Evolutionary conservation across 495 filamentous ascomycete genomes (phyloP).

Genomic region (Beverwykella pulmonaria): DNA sequence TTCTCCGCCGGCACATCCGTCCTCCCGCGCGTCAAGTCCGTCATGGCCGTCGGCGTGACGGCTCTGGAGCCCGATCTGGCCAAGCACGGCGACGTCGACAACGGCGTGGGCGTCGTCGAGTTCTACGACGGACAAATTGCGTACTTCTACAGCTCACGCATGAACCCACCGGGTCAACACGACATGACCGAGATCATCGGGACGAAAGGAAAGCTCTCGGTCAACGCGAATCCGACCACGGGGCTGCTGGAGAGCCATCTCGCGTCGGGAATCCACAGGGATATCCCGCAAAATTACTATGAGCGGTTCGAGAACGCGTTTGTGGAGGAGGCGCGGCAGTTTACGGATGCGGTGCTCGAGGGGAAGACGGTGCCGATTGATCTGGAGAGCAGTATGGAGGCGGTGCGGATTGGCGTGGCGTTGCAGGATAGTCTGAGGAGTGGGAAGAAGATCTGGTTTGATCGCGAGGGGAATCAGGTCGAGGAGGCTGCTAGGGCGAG

Average conservation of each 20-base stretch:
- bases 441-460: constrained; percentile 63
- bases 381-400: constrained; percentile 58
- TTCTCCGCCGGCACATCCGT: constrained; percentile 42
- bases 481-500: constrained; percentile 24
- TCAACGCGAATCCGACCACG: constrained; percentile 57
- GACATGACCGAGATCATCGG: constrained; percentile 68
- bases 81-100: constrained; percentile 63
- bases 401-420: constrained; percentile 62
- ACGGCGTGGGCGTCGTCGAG: constrained; percentile 65
- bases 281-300: constrained; percentile 62
- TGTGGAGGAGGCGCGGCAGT: constrained; percentile 65
- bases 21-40: constrained; percentile 47
- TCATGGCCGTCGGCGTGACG: constrained; percentile 58
- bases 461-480: constrained; percentile 48
- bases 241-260: constrained; percentile 60
- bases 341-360: constrained; percentile 58
- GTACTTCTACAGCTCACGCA: constrained; percentile 61
- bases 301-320: constrained; percentile 66
- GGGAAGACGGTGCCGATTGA: constrained; percentile 56
- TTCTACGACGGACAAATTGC: constrained; percentile 64
- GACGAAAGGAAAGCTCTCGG: constrained; percentile 60
- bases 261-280: constrained; percentile 53
- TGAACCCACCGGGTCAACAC: constrained; percentile 68
- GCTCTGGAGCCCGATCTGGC: constrained; percentile 63
- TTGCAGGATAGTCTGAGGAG: constrained; percentile 61